Percentiles rank a stretch among this genome's conserved stretches.
Conservation (phyloP, 495 filamentous ascomycete genomes). For the Talaromyces wortmannii region DNA sequence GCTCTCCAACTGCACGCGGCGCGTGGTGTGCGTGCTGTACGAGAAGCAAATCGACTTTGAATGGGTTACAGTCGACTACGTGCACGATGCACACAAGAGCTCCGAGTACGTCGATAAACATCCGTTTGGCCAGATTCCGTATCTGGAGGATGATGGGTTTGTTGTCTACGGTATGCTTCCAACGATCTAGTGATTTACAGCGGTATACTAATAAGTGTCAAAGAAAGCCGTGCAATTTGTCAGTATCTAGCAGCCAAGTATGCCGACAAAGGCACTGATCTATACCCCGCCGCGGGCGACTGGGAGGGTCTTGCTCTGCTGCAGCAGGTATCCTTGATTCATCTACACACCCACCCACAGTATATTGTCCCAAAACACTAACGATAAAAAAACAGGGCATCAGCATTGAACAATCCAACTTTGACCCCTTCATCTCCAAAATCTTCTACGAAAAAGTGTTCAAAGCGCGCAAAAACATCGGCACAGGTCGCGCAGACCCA, state of each 20-base stretch:
- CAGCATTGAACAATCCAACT: background rate
- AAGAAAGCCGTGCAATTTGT: background rate
- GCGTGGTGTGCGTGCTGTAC: background rate
- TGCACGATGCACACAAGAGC: background rate
- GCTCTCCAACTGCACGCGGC: background rate
- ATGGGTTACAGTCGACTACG: background rate
- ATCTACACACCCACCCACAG: no score
- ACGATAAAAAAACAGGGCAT: background rate
- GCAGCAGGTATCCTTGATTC: background rate
- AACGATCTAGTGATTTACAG: no score
- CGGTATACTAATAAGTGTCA: background rate
- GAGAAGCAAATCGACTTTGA: background rate
- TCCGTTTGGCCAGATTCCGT: background rate
- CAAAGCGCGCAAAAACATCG: background rate
- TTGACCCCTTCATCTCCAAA: background rate
- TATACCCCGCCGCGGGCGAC: background rate
- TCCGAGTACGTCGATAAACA: background rate
- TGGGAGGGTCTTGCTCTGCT: background rate
- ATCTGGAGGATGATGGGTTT: background rate
- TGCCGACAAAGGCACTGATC: background rate
- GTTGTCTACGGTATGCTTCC: background rate
- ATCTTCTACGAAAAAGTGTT: background rate
- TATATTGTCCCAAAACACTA: no score
- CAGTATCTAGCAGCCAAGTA: background rate
- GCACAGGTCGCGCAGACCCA: constrained; percentile 22